Percentiles rank a stretch among this genome's conserved stretches.
Conservation (phyloP, 2,329 filamentous ascomycete genomes). For the Biscogniauxia sp. region DNA sequence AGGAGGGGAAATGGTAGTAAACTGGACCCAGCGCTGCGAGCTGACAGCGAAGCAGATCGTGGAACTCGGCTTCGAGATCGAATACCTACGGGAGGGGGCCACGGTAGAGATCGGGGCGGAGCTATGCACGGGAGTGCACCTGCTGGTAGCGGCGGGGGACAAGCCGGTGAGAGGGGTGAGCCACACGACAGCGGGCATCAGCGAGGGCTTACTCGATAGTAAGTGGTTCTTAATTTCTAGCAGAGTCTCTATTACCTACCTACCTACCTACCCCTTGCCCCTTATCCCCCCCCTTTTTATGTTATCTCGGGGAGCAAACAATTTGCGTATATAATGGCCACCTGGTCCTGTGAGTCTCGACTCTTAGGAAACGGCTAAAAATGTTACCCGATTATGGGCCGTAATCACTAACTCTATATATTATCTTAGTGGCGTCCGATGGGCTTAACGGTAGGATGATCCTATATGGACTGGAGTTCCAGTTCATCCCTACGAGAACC, state of each 20-base stretch:
- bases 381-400: too few species aligned
- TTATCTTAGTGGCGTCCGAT: conserved; percentile 6
- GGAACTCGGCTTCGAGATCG: conserved; percentile 11
- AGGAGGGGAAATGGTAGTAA: too few species aligned
- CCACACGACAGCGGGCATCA: conserved; percentile 9
- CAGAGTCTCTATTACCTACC: too few species aligned
- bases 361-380: too few species aligned
- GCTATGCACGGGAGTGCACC: conserved; percentile 11
- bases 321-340: too few species aligned
- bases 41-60: conserved; percentile 15
- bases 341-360: too few species aligned
- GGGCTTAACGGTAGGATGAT: conserved; percentile 12
- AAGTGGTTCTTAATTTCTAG: too few species aligned
- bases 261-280: too few species aligned
- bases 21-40: conserved; percentile 3
- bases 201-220: conserved; percentile 14
- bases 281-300: too few species aligned
- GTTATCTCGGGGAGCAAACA: too few species aligned
- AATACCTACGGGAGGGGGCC: conserved; percentile 4
- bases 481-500: neutral
- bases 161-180: conserved; percentile 7
- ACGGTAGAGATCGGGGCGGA: conserved; percentile 13
- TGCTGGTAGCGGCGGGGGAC: conserved; percentile 9
- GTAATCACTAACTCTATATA: too few species aligned
- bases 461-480: conserved; percentile 14